Evolutionary conservation across 257 asterid species (phyloP).

Genomic region (Fraxinus pennsylvanica): DNA sequence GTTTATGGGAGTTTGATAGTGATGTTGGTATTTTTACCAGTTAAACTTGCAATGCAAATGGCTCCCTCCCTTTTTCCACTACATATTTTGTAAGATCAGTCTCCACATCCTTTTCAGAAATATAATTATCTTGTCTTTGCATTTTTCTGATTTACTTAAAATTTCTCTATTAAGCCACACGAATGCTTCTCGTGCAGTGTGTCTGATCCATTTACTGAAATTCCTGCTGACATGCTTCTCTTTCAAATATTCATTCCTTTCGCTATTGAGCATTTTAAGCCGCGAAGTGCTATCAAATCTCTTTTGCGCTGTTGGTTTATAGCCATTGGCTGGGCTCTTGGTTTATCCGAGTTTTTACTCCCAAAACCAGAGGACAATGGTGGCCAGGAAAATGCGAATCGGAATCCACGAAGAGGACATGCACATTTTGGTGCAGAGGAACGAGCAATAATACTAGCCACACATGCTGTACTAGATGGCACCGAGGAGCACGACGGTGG

Average conservation of each 20-base stretch:
- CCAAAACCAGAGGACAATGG: conserved; percentile 86
- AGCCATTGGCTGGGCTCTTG: conserved; percentile 94
- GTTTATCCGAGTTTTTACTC: conserved; percentile 81
- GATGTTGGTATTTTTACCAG: conserved; percentile 95
- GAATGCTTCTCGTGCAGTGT: conserved; percentile 53
- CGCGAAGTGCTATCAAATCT: conserved; percentile 86
- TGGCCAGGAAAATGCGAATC: conserved; percentile 76
- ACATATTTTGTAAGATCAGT: conserved; percentile 80
- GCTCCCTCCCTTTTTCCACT: conserved; percentile 94
- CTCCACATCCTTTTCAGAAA: conserved; percentile 6
- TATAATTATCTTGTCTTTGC: background rate
- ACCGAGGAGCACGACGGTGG: conserved; percentile 54
- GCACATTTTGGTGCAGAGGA: conserved; percentile 66
- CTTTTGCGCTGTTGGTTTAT: conserved; percentile 93
- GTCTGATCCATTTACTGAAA: conserved; percentile 96
- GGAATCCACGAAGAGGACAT: conserved; percentile 61
- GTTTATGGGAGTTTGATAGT: conserved; percentile 97
- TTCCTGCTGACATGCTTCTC: conserved; percentile 97
- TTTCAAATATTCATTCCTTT: conserved; percentile 98
- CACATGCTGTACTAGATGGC: conserved; percentile 48
- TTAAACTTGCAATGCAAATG: conserved; percentile 90
- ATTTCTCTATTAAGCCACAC: background rate
- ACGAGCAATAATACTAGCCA: conserved; percentile 42
- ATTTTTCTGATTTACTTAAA: background rate
- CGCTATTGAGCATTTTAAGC: conserved; percentile 93